Base-by-base conservation (phyloP, 805 yeast species). In the Pichia scutulata region DNA sequence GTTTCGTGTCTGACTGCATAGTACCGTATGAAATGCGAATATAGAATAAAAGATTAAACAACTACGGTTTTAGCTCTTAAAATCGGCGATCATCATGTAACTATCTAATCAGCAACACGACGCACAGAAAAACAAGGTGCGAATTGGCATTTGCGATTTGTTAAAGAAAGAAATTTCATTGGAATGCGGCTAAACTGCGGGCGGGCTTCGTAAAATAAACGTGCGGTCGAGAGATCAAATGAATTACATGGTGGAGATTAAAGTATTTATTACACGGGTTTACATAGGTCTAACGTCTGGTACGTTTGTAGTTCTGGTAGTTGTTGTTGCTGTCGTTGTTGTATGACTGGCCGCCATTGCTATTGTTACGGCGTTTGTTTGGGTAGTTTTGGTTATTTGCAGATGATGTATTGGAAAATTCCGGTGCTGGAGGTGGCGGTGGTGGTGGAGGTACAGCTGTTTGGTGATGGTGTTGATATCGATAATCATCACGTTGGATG, bases 1-100 rank as follows among this genome's bases (percentile, higher is more conserved):
- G 41, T 37, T 55, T 55, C 39, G 52, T 55, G n/a, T 57, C 62
- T 16, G 37, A 16, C 37, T 33, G 37, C 37, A 33, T 33, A 8
- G 18, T 33, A 2, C 2, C 19, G 13, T 16, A 19, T 33, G 19
- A 5, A 8, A 16, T 16, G 37, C 1, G 37, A 3, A 33, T 33
- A 16, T 14, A 13, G 14, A 14, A 33, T 12, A 16, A n/a, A 33
- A 14, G 9, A 16, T 33, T 13, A 12, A 33, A 33, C n/a, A n/a
- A n/a, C n/a, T n/a, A n/a, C n/a, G n/a, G n/a, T n/a, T n/a, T n/a
- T n/a, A n/a, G n/a, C n/a, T n/a, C n/a, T n/a, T n/a, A 33, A 33
- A 33, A 33, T 4, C 33, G 37, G 18, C 19, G 37, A 33, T 8
- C n/a, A 33, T 33, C 37, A 16, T 28, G 14, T 13, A 28, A 8